Evolutionary conservation across 2,329 filamentous ascomycete genomes (phyloP).

Genomic region (Fusarium avenaceum): DNA sequence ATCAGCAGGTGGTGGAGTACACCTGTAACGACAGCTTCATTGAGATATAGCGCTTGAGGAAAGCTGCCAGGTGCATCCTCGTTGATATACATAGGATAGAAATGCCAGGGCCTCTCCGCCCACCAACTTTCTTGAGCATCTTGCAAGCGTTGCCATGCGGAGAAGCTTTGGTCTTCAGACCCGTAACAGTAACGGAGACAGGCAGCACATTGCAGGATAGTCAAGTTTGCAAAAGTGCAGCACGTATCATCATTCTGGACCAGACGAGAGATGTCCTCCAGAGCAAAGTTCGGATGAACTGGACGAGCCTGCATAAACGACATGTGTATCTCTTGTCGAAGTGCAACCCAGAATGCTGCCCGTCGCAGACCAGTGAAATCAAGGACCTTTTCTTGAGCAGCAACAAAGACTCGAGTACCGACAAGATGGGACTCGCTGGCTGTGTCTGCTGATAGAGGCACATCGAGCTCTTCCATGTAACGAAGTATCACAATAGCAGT

Average conservation of each 20-base stretch:
- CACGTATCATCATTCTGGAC: conserved; percentile 45
- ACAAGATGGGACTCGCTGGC: conserved; percentile 48
- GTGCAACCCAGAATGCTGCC: conserved; percentile 50
- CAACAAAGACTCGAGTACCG: conserved; percentile 49
- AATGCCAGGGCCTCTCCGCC: conserved; percentile 49
- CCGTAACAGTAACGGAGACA: conserved; percentile 51
- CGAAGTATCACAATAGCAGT: conserved; percentile 51
- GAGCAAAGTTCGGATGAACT: conserved; percentile 47
- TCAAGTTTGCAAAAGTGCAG: conserved; percentile 48
- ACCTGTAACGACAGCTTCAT: conserved; percentile 49
- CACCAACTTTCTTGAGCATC: conserved; percentile 49
- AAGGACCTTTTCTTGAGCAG: conserved; percentile 47
- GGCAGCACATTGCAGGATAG: conserved; percentile 48
- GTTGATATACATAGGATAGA: conserved; percentile 47
- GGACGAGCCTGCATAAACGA: conserved; percentile 50
- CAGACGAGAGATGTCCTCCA: conserved; percentile 42
- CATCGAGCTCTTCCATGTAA: conserved; percentile 50
- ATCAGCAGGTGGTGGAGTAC: conserved; percentile 49
- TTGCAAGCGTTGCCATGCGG: conserved; percentile 40
- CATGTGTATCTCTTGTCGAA: conserved; percentile 51
- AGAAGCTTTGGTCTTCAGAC: conserved; percentile 45
- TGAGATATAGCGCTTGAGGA: conserved; percentile 47
- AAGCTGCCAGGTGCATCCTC: conserved; percentile 27
- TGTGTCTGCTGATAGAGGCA: conserved; percentile 33
- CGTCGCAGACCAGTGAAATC: conserved; percentile 49